These are phyloP conservation scores for Shiraia sp. DNA, from an alignment of 2,329 filamentous ascomycete genomes.

Conservation along the genomic window DNA sequence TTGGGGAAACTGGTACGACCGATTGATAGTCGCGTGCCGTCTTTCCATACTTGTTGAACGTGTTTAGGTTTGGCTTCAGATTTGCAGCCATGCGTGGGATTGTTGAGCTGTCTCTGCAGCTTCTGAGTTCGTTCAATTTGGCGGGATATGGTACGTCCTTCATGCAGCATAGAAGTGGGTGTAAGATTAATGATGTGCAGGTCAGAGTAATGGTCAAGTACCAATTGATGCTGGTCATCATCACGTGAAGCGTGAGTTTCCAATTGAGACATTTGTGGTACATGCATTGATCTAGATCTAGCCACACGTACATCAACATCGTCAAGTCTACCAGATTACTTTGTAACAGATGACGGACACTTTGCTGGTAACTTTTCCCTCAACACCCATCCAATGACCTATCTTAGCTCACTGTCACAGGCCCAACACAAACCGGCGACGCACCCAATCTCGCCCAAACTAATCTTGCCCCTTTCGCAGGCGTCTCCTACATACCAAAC, in stretches of 20 bases:
- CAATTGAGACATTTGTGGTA: neutral
- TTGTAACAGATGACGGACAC: constrained; percentile 35
- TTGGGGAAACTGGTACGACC: neutral
- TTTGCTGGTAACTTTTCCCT: constrained; percentile 26
- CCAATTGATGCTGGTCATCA: constrained; percentile 18
- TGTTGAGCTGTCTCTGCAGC: constrained; percentile 28
- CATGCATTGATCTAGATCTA: constrained; percentile 10
- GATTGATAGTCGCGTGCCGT: neutral
- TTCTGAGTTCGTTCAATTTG: constrained; percentile 23
- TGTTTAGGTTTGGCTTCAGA: neutral
- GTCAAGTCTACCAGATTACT: constrained; percentile 35
- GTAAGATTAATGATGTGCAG: constrained; percentile 7
- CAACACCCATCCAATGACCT: neutral
- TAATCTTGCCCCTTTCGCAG: constrained; percentile 65
- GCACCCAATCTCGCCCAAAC: constrained; percentile 74
- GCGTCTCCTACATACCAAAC: constrained; percentile 68
- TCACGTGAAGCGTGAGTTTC: constrained; percentile 25
- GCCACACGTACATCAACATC: constrained; percentile 26
- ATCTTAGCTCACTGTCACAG: constrained; percentile 33
- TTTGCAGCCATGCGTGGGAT: constrained; percentile 25
- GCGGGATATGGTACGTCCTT: constrained; percentile 20
- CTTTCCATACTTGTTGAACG: neutral
- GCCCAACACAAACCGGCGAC: constrained; percentile 70
- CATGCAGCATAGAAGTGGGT: neutral
- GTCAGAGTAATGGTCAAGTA: constrained; percentile 13